A percentile compares a stretch with the other conserved stretches of the same genome.
Conservation (phyloP, 2,329 filamentous ascomycete species). For the Epichloe sp. region DNA sequence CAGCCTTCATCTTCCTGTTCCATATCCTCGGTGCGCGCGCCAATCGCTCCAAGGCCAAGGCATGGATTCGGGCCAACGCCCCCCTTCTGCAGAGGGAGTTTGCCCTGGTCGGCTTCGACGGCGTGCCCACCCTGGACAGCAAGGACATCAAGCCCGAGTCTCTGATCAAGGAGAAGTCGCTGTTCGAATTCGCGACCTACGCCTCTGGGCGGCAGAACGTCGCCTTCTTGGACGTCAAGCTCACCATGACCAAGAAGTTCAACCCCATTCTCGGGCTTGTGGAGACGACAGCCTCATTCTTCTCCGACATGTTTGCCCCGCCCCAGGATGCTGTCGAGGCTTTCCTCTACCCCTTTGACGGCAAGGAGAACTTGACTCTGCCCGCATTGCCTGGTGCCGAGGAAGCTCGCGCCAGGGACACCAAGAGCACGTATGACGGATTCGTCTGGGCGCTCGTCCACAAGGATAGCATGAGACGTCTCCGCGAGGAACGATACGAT, state of each 20-base stretch:
- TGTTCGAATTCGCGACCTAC: slow-evolving; percentile 78
- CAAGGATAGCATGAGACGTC: slow-evolving; percentile 82
- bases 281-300: slow-evolving; percentile 58
- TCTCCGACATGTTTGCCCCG: slow-evolving; percentile 62
- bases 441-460: slow-evolving; percentile 95
- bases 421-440: slow-evolving; percentile 64
- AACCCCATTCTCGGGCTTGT: slow-evolving; percentile 54
- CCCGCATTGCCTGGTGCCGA: slow-evolving; percentile 48
- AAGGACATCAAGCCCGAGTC: slow-evolving; percentile 24
- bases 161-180: slow-evolving; percentile 71
- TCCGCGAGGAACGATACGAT: slow-evolving; percentile 90
- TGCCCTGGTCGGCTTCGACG: slow-evolving; percentile 69
- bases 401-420: slow-evolving; percentile 38
- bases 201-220: slow-evolving; percentile 86
- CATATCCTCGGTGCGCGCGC: slow-evolving; percentile 69
- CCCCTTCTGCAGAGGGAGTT: slow-evolving; percentile 68
- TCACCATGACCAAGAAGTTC: slow-evolving; percentile 73
- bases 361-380: slow-evolving; percentile 70
- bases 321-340: slow-evolving; percentile 66
- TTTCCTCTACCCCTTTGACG: slow-evolving; percentile 78
- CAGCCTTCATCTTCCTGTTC: slow-evolving; percentile 60
- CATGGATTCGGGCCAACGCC: slow-evolving; percentile 67
- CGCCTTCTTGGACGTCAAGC: slow-evolving; percentile 76
- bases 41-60: slow-evolving; percentile 68
- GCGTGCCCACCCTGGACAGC: slow-evolving; percentile 34